Conservation (phyloP, 1,139 yeast species). For the Suhomyces terraborum region DNA sequence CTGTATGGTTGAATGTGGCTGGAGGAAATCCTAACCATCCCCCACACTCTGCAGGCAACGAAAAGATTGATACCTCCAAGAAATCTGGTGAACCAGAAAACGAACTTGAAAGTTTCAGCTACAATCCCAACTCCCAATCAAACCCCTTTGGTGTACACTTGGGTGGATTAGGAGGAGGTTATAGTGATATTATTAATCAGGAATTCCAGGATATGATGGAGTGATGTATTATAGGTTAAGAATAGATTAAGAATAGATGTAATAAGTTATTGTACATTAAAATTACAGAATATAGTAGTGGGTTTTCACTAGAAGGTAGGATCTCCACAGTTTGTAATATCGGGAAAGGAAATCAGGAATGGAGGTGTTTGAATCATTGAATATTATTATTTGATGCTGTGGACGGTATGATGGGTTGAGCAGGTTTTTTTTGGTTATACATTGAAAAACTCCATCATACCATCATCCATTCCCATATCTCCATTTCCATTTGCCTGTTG, state of each 20-base stretch:
- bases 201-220: conserved; percentile 44
- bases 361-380: background rate
- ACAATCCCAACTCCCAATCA: background rate
- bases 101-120: conserved; percentile 7
- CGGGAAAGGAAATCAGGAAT: background rate
- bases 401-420: too few relatives aligned
- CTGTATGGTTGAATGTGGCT: conserved; percentile 60
- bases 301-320: background rate
- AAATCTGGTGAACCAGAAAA: conserved; percentile 9
- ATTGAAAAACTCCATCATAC: conserved; percentile 22
- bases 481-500: conserved; percentile 30
- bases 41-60: conserved; percentile 13
- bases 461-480: conserved; percentile 17
- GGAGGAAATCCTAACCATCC: conserved; percentile 28
- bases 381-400: too few relatives aligned
- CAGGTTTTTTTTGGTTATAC: too few relatives aligned
- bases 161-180: conserved; percentile 23
- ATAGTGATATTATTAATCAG: conserved; percentile 42
- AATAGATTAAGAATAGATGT: conserved; percentile 6
- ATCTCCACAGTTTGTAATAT: background rate
- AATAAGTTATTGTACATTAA: background rate
- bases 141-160: background rate
- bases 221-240: conserved; percentile 5
- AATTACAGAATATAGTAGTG: conserved; percentile 1
- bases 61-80: conserved; percentile 12